These are phyloP conservation scores for Pouteria campechiana DNA, from an alignment of 179 eudicot species.

Conservation along the genomic window DNA sequence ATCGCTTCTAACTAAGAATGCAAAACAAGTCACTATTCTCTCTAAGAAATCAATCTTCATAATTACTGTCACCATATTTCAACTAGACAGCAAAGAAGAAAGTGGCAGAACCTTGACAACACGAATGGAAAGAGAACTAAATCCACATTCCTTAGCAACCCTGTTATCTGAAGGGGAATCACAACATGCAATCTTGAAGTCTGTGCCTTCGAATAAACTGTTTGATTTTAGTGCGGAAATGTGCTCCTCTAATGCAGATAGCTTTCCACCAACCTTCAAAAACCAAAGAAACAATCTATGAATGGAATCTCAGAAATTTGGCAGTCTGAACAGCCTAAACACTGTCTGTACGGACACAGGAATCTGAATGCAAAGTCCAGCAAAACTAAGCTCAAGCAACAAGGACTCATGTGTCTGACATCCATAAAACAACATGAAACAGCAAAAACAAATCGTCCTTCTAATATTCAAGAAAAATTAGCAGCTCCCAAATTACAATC, in stretches of 20 bases:
- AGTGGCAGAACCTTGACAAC: conserved; percentile 50
- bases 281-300: not conserved
- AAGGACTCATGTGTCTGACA: too few relatives aligned
- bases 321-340: too few relatives aligned
- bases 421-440: too few relatives aligned
- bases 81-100: not conserved
- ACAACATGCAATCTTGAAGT: conserved; percentile 86
- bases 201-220: conserved; percentile 60
- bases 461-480: too few relatives aligned
- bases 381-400: too few relatives aligned
- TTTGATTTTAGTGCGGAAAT: conserved; percentile 46
- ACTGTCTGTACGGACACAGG: too few relatives aligned
- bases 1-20: not conserved
- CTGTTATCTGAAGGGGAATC: conserved; percentile 39
- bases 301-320: too few relatives aligned
- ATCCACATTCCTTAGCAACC: conserved; percentile 90
- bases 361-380: too few relatives aligned
- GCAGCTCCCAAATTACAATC: too few relatives aligned
- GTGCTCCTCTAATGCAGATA: conserved; percentile 48
- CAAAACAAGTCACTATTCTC: too few relatives aligned
- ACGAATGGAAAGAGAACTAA: conserved; percentile 73
- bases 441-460: too few relatives aligned
- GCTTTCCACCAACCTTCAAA: conserved; percentile 65
- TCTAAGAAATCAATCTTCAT: too few relatives aligned
- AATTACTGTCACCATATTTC: not conserved